Evolutionary conservation across 495 filamentous ascomycete species (phyloP), one percentile per base, ranked within the genome.

Genomic region (Podospora australis): DNA sequence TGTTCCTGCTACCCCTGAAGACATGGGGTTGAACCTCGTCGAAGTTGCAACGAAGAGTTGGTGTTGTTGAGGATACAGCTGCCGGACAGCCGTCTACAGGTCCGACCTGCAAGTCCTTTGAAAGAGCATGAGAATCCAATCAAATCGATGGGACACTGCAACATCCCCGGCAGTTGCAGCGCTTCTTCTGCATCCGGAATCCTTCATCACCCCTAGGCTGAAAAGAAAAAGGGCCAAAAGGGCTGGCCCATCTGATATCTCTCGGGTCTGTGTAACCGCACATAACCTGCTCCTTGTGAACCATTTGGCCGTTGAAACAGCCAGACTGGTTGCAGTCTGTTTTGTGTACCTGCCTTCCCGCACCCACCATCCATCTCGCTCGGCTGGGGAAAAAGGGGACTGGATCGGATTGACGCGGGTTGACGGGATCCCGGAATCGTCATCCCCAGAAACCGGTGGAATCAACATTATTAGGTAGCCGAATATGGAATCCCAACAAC

Each of bases 51-150:
- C n/a, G n/a, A n/a, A n/a, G n/a, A n/a, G n/a, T n/a, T n/a, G n/a
- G n/a, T n/a, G n/a, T n/a, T n/a, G n/a, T n/a, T n/a, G n/a, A n/a
- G 28, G 10, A 26, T 26, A 19, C 44, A 49, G 44, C 34, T 28
- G 16, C n/a, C 16, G 4, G 24, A 10, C 52, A 47, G 29, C 29
- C 38, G 52, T 1, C 16, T 0, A 7, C 52, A 46, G 26, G 9
- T 41, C 11, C 22, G 42, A 36, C 21, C 9, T 17, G 17, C 1
- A 38, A 6, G 4, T 2, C 14, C 25, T 22, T 36, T 30, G 26
- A 9, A n/a, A 41, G 17, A 29, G 52, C 52, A 54, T 54, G 46
- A 54, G 30, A 49, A 50, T 17, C 52, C 45, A 43, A 55, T 55
- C 28, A 50, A 55, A 55, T 39, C 26, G 47, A 47, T 47, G 47